These are phyloP conservation scores for Amphirosellinia nigrospora DNA, from an alignment of 495 filamentous ascomycete species.

Conservation along the genomic window DNA sequence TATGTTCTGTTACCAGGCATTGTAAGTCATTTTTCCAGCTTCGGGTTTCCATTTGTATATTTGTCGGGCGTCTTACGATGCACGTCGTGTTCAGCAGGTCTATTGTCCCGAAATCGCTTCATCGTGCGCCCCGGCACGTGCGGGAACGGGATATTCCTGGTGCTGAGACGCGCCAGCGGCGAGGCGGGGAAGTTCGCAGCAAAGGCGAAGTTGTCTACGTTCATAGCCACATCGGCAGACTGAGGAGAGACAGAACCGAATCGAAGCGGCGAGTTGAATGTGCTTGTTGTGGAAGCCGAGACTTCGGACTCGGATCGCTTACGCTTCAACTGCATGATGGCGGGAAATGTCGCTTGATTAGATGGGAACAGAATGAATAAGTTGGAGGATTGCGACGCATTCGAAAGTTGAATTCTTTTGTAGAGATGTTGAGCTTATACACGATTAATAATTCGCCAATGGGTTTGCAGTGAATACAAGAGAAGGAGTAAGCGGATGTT, in stretches of 20 bases:
- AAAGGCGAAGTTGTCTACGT: slow-evolving; percentile 29
- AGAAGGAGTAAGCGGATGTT: neutral
- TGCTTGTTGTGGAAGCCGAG: slow-evolving; percentile 43
- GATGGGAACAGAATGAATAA: neutral
- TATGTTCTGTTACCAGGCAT: slow-evolving; percentile 46
- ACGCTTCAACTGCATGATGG: slow-evolving; percentile 55
- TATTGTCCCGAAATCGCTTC: slow-evolving; percentile 57
- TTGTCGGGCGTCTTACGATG: slow-evolving; percentile 42
- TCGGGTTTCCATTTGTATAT: neutral
- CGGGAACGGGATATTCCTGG: slow-evolving; percentile 25
- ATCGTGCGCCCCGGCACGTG: slow-evolving; percentile 53
- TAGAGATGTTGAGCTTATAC: no score
- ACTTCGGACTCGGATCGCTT: slow-evolving; percentile 59
- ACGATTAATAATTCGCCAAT: neutral
- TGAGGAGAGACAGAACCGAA: slow-evolving; percentile 23
- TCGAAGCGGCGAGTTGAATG: slow-evolving; percentile 45
- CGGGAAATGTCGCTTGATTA: neutral
- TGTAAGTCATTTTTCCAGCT: slow-evolving; percentile 20
- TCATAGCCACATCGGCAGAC: slow-evolving; percentile 25
- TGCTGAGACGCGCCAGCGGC: neutral
- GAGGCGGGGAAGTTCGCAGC: neutral
- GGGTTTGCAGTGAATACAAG: neutral
- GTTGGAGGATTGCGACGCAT: neutral
- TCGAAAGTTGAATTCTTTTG: neutral
- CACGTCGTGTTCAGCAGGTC: slow-evolving; percentile 54